Percentiles rank a stretch among this genome's conserved stretches.
phyloP scores from a whole-genome alignment of 2,329 filamentous ascomycete species.

The Ophiognomonia clavigignenti-juglandacearum region DNA sequence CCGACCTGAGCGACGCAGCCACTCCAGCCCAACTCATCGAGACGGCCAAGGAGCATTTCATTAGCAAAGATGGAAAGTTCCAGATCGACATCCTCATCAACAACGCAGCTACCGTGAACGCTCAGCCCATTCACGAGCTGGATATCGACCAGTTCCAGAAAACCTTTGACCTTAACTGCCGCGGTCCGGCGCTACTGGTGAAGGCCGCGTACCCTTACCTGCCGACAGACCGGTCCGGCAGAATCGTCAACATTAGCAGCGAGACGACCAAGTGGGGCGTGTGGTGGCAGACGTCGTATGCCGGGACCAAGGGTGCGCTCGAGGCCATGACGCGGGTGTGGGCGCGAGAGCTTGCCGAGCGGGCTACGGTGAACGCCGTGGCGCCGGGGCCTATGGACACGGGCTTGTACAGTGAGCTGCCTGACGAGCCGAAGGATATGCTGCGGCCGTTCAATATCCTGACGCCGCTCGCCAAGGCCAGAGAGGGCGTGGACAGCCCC shows the following conservation, averaged over 20 bases:
- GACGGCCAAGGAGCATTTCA: constrained; percentile 14
- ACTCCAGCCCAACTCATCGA: constrained; percentile 11
- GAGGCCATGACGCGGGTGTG: constrained; percentile 22
- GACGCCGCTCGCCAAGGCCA: neutral
- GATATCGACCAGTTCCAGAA: constrained; percentile 51
- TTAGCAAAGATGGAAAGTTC: neutral
- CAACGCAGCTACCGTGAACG: constrained; percentile 55
- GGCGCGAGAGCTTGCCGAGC: constrained; percentile 22
- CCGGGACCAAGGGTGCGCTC: constrained; percentile 23
- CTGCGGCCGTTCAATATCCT: neutral
- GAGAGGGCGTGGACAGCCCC: neutral
- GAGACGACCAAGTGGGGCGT: constrained; percentile 22
- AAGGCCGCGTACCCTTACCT: constrained; percentile 21
- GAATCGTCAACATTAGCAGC: constrained; percentile 25
- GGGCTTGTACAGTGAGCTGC: constrained; percentile 14
- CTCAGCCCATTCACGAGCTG: constrained; percentile 49
- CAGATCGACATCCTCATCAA: constrained; percentile 64
- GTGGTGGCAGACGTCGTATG: constrained; percentile 22
- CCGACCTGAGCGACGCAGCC: constrained; percentile 10
- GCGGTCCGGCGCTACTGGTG: constrained; percentile 20
- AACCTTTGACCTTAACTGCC: constrained; percentile 60
- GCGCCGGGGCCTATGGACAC: constrained; percentile 20
- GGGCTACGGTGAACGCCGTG: constrained; percentile 23
- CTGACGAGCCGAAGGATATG: neutral
- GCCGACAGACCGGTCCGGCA: constrained; percentile 20